Evolutionary conservation across 352 stramenopile genomes (phyloP).

Genomic region (Peronospora tabacina): DNA sequence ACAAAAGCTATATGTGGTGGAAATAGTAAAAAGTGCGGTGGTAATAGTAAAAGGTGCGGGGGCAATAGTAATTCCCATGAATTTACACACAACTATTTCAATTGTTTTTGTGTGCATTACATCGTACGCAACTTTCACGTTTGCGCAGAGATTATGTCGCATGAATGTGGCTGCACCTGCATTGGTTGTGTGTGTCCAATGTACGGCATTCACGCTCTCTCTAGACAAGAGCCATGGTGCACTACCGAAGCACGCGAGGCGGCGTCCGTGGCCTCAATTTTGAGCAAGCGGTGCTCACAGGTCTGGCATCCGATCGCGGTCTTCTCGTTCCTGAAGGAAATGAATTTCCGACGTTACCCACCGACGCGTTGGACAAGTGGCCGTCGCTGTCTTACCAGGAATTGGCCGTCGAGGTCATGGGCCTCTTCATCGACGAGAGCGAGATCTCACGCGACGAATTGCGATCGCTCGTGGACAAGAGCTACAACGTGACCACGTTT

Average conservation of each 20-base stretch:
- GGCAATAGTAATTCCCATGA: too few species aligned
- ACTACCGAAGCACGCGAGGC: constrained; percentile 80
- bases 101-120: not conserved
- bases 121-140: not conserved
- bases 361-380: constrained; percentile 70
- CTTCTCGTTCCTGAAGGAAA: constrained; percentile 73
- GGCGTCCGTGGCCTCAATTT: constrained; percentile 77
- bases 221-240: constrained; percentile 43
- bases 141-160: not conserved
- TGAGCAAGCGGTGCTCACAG: constrained; percentile 82
- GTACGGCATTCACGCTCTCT: not conserved
- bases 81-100: too few species aligned
- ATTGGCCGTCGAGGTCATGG: constrained; percentile 92
- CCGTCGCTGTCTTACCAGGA: constrained; percentile 90
- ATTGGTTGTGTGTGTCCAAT: not conserved
- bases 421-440: constrained; percentile 92
- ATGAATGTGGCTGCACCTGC: not conserved
- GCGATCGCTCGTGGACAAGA: constrained; percentile 87
- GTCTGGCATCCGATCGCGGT: constrained; percentile 73
- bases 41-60: too few species aligned
- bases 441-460: constrained; percentile 91
- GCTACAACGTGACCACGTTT: constrained; percentile 90
- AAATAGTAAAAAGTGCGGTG: too few species aligned
- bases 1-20: too few species aligned
- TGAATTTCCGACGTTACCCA: constrained; percentile 71